phyloP scores from a whole-genome alignment of 164 flowering plant species.

The Chimonanthus salicifolius region DNA sequence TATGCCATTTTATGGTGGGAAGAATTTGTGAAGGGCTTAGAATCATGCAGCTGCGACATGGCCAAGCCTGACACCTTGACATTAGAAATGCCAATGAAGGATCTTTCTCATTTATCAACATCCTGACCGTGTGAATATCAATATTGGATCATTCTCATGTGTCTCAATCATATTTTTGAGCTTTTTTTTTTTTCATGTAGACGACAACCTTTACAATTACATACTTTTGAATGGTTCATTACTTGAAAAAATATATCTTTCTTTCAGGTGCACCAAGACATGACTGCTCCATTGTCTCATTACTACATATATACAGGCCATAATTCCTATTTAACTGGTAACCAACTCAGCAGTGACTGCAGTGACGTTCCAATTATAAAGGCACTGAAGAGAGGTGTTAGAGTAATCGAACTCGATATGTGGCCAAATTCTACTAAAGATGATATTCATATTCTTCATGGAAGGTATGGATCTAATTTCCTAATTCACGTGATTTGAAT shows the following conservation, averaged over 20 bases:
- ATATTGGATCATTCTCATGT: background rate
- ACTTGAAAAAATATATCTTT: background rate
- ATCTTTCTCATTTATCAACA: too few species aligned
- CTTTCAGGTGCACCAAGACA: conserved; percentile 42
- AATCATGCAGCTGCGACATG: background rate
- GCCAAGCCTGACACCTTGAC: background rate
- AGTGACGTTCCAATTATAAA: conserved; percentile 46
- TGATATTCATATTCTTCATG: conserved; percentile 37
- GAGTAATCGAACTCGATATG: conserved; percentile 53
- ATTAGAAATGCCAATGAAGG: too few species aligned
- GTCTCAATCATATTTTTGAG: background rate
- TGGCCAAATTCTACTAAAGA: conserved; percentile 51
- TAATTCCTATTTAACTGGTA: conserved; percentile 55
- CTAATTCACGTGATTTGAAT: background rate
- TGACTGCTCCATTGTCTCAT: conserved; percentile 51
- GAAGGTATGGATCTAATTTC: conserved; percentile 30
- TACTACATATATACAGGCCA: conserved; percentile 54
- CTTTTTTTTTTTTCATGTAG: background rate
- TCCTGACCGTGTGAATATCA: background rate
- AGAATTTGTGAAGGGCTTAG: too few species aligned
- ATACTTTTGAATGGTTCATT: background rate
- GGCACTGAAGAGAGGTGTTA: conserved; percentile 42
- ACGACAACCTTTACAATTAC: background rate
- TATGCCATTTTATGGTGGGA: too few species aligned
- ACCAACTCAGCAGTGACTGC: conserved; percentile 48